Evolutionary conservation across 1,284 basidiomycete species (phyloP), one percentile per base, ranked within the genome.

Genomic region (Macrocystidia cucumis): DNA sequence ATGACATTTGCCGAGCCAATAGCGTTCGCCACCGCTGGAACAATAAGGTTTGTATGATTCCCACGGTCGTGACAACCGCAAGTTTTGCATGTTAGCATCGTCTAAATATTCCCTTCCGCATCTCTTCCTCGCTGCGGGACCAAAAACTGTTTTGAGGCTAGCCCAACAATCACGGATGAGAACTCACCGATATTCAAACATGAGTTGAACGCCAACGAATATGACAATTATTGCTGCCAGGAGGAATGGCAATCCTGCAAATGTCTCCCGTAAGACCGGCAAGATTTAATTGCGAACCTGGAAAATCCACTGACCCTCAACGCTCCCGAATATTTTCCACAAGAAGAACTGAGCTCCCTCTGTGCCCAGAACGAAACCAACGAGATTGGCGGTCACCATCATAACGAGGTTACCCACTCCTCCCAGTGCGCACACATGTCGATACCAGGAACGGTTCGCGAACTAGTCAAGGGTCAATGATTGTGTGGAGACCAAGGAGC

Each of bases 351-450:
- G 57, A 32, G 86, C 73, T 1, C 92, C 93, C 8, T 97, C 90
- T 1, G 78, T 63, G 2, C 95, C 95, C 27, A 98, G 72, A 9
- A 92, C 93, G 52, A 99, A 98, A 0, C 96, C 95, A 2, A 98
- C 84, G 4, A 98, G 72, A 55, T 99, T 98, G 21, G 91, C 95
- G 0, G 72, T 58, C 76, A 93, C 86, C 91, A 98, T 91, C 62
- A 91, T 76, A 25, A 96, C 54, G 17, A 93, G 71, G 54, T 98
- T 98, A 46, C 77, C 54, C 4, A 92, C 86, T 1, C 80, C 93
- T 2, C 95, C 95, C 0, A 82, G 35, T 0, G 90, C 95, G 37
- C 82, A 82, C 5, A 85, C 63, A 49, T 96, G 93, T 14, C 96
- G 67, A 59, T 90, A 97, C 92, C 92, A 98, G 30, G 62, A 25